Evolutionary conservation across 163 green algal species (phyloP).

Genomic region (Botryococcus braunii): DNA sequence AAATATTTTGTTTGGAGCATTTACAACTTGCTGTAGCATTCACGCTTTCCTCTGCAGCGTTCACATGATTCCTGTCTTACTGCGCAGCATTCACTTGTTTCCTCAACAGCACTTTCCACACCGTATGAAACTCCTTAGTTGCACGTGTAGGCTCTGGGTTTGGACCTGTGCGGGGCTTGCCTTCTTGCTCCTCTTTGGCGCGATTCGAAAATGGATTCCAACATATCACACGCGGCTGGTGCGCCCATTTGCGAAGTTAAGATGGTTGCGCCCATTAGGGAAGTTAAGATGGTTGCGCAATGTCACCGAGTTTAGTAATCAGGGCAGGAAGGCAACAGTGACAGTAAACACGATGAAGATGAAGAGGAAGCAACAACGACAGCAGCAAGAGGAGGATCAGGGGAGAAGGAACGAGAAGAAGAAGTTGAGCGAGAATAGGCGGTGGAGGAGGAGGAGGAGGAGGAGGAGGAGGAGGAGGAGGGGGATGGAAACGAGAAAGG

Average conservation of each 20-base stretch:
- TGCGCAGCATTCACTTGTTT: too few relatives aligned
- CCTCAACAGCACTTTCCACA: too few relatives aligned
- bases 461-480: too few relatives aligned
- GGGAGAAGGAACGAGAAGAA: too few relatives aligned
- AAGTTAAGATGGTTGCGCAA: neutral
- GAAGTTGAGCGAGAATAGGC: too few relatives aligned
- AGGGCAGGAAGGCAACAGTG: neutral
- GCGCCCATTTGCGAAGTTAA: neutral
- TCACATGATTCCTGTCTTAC: too few relatives aligned
- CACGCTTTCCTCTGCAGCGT: too few relatives aligned
- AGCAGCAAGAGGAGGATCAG: neutral
- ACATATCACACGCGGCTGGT: slow-evolving; percentile 19
- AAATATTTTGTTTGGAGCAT: too few relatives aligned
- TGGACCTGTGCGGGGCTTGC: slow-evolving; percentile 5
- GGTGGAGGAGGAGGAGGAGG: too few relatives aligned
- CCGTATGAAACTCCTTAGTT: too few relatives aligned
- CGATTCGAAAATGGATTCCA: slow-evolving; percentile 5
- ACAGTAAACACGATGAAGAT: neutral
- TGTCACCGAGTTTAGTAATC: neutral
- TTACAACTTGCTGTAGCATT: too few relatives aligned
- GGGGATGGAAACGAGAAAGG: too few relatives aligned
- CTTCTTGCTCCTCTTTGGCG: slow-evolving; percentile 19
- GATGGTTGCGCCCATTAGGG: neutral
- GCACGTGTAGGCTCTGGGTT: slow-evolving; percentile 24
- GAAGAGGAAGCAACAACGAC: neutral